phyloP scores from a whole-genome alignment of 1,284 basidiomycete genomes.

The Rhodotorula sp. region DNA sequence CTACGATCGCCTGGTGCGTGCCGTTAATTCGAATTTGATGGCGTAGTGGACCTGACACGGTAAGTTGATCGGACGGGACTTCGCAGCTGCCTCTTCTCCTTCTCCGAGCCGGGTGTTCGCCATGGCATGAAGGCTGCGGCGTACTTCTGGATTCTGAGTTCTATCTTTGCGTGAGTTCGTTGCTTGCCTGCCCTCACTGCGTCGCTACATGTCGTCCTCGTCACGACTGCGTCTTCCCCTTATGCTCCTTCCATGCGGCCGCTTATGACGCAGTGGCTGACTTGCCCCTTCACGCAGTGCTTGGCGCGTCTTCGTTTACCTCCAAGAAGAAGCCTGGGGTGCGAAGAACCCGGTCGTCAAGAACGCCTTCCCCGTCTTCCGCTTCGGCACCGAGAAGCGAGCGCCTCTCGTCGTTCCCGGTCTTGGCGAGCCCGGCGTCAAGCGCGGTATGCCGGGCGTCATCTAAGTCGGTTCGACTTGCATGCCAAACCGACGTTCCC shows the following conservation, averaged over 20 bases:
- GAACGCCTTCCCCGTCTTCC: neutral
- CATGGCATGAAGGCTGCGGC: neutral
- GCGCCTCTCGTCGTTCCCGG: neutral
- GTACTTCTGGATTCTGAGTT: neutral
- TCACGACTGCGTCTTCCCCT: no score
- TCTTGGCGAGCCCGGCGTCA: neutral
- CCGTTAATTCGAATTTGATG: no score
- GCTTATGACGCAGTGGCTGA: no score
- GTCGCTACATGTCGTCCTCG: no score
- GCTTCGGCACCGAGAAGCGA: neutral
- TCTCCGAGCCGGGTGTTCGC: neutral
- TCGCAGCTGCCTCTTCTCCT: no score
- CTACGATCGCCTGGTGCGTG: neutral
- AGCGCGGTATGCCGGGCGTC: neutral
- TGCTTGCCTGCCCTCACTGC: neutral
- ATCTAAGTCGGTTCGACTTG: neutral
- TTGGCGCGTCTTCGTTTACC: neutral
- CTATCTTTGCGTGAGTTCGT: neutral
- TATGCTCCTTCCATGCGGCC: no score
- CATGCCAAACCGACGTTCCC: neutral
- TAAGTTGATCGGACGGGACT: no score
- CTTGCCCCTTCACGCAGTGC: neutral
- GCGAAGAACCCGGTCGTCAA: neutral
- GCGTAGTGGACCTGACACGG: no score
- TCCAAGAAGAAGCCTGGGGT: neutral